Evolutionary conservation across 2,329 filamentous ascomycete genomes (phyloP).

Genomic region (Metarhizium rileyi): DNA sequence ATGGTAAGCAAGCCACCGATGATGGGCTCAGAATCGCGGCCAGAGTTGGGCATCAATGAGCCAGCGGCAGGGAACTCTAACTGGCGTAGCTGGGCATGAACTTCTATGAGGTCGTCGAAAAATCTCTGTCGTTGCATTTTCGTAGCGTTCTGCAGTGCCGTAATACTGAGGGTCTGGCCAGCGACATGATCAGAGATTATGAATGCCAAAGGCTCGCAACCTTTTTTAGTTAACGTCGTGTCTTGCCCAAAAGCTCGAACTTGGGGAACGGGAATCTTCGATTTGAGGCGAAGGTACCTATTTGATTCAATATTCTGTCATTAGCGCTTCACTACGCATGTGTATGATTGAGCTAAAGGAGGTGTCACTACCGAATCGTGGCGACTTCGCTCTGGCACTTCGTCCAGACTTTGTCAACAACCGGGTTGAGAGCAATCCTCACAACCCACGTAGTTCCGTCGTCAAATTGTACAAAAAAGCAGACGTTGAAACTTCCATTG

Average conservation of each 20-base stretch:
- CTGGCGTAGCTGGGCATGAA: constrained; percentile 13
- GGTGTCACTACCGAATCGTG: background rate
- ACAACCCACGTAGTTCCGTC: background rate
- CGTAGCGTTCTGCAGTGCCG: constrained; percentile 4
- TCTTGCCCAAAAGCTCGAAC: constrained; percentile 11
- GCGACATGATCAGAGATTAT: background rate
- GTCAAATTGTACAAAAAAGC: constrained; percentile 13
- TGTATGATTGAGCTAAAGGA: background rate
- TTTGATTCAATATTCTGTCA: background rate
- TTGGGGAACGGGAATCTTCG: constrained; percentile 13
- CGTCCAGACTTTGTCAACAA: background rate
- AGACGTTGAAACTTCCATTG: constrained; percentile 15
- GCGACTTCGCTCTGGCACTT: background rate
- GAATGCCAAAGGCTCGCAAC: background rate
- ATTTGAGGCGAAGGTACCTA: constrained; percentile 12
- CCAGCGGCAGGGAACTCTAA: constrained; percentile 15
- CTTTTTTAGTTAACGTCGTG: background rate
- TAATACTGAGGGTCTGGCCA: constrained; percentile 10
- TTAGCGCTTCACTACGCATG: background rate
- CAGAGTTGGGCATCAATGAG: constrained; percentile 13
- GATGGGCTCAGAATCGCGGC: constrained; percentile 8
- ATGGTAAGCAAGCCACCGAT: constrained; percentile 10
- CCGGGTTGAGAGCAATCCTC: background rate
- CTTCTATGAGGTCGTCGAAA: constrained; percentile 15
- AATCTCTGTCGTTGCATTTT: constrained; percentile 9